phyloP scores from a whole-genome alignment of 2,329 filamentous ascomycete species.

The Penicillium palitans region DNA sequence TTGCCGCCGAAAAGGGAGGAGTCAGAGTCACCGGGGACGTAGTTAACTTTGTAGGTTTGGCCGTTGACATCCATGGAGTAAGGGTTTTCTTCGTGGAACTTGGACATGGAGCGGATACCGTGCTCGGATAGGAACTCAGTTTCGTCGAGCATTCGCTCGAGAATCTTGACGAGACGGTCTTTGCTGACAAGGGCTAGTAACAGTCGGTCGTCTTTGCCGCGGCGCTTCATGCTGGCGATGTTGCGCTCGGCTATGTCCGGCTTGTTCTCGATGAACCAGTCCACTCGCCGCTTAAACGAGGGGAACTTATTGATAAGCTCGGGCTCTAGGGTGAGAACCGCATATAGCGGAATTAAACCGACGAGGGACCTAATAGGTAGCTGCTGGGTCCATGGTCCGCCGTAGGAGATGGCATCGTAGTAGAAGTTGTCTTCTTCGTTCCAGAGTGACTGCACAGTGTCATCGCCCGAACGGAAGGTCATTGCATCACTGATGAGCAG shows the following conservation, averaged over 20 bases:
- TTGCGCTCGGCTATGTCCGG: conserved; percentile 87
- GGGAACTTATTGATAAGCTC: conserved; percentile 90
- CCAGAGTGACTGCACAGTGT: conserved; percentile 79
- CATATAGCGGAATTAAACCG: conserved; percentile 89
- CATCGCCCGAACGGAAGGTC: conserved; percentile 72
- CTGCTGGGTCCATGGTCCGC: conserved; percentile 89
- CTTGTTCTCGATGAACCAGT: conserved; percentile 91
- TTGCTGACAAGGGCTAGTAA: conserved; percentile 89
- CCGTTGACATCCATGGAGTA: conserved; percentile 96
- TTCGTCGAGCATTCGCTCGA: conserved; percentile 90
- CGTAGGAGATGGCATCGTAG: conserved; percentile 97
- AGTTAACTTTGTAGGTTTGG: conserved; percentile 81
- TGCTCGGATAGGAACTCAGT: conserved; percentile 88
- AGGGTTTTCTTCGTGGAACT: conserved; percentile 84
- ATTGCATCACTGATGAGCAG: conserved; percentile 97
- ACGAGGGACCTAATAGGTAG: conserved; percentile 89
- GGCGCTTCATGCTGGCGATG: conserved; percentile 87
- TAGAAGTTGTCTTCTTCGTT: conserved; percentile 95
- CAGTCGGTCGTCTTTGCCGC: conserved; percentile 86
- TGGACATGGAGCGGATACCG: conserved; percentile 88
- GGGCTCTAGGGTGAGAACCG: conserved; percentile 87
- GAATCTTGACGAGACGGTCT: conserved; percentile 83
- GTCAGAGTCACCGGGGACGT: conserved; percentile 94
- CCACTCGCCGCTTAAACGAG: conserved; percentile 85
- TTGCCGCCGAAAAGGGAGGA: conserved; percentile 94